Evolutionary conservation across 2,329 filamentous ascomycete species (phyloP), one percentile per base, ranked within the genome.

Genomic region (Claviceps fusiformis): DNA sequence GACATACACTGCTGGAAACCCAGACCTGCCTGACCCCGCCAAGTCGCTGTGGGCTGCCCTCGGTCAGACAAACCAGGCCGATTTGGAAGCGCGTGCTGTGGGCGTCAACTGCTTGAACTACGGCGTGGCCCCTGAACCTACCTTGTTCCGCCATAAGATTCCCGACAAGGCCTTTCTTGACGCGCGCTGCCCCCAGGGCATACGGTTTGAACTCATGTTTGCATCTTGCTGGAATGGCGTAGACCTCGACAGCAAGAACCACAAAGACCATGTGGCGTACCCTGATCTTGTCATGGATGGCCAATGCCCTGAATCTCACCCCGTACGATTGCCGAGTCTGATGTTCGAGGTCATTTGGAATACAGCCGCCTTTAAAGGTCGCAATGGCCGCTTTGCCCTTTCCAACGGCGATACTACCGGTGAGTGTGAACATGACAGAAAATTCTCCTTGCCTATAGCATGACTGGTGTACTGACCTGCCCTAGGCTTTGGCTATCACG

Each of bases 81-180:
- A 83, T 53, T 79, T 96, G 43, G 73, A 73, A 52, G 86, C 95
- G 74, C 89, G 91, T 58, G 89, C 91, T 10, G 63, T 96, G 33
- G 92, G 93, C 3, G 95, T 95, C 80, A 97, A 97, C 76, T 97
- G 93, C 71, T 73, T 98, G 58, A 85, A 97, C 79, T 96, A 96
- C 67, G 64, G 62, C 37, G 74, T 70, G 29, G 63, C 69, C 0
- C 74, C 86, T 2, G 90, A 95, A 68, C 77, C 79, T 1, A 86
- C 90, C 15, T 78, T 95, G 41, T 86, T 82, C 69, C 89, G 91
- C 60, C 91, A 95, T 69, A 83, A 81, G 66, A 64, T 96, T 62
- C 91, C 92, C 0, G 79, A 85, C 63, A 95, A 95, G 76, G 70
- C 71, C 0, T 95, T 81, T 66, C 76, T 95, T 41, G 90, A 96